A percentile compares a stretch with the other conserved stretches of the same genome.
These are phyloP conservation scores for Erigeron canadensis DNA, from an alignment of 129 eudicot species.

Conservation along the genomic window DNA sequence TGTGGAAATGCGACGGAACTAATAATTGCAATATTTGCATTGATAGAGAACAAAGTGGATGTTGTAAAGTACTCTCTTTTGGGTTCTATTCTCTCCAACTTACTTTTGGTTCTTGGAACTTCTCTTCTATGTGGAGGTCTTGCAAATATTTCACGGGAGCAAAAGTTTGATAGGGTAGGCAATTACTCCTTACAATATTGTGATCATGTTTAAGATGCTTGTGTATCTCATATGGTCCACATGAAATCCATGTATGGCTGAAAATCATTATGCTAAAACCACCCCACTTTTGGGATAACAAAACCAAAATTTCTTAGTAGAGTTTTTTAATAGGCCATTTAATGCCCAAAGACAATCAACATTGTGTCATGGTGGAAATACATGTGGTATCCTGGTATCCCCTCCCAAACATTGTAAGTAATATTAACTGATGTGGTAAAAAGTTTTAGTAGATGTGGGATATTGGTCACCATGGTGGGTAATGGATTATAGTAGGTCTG, in stretches of 20 bases:
- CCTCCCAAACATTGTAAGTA: no score
- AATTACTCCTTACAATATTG: neutral
- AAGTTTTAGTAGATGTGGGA: no score
- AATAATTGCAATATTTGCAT: constrained; percentile 76
- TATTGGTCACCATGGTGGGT: no score
- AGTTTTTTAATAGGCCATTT: neutral
- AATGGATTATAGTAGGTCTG: no score
- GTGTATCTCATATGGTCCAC: neutral
- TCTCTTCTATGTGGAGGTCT: constrained; percentile 86
- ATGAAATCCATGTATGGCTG: neutral
- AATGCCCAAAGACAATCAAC: neutral
- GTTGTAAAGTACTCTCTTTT: constrained; percentile 83
- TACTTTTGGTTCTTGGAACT: constrained; percentile 86
- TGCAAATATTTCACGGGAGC: constrained; percentile 60
- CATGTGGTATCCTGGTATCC: no score
- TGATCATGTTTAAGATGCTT: neutral
- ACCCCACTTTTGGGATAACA: neutral
- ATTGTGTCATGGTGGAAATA: neutral
- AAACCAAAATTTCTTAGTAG: neutral
- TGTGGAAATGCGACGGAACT: constrained; percentile 98
- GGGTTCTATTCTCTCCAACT: constrained; percentile 90
- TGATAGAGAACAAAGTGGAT: constrained; percentile 66
- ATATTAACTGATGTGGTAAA: neutral
- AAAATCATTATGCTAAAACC: neutral
- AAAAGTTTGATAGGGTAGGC: constrained; percentile 61